Conservation (phyloP, 768 basidiomycete genomes). For the Sporobolomyces phaffii region DNA sequence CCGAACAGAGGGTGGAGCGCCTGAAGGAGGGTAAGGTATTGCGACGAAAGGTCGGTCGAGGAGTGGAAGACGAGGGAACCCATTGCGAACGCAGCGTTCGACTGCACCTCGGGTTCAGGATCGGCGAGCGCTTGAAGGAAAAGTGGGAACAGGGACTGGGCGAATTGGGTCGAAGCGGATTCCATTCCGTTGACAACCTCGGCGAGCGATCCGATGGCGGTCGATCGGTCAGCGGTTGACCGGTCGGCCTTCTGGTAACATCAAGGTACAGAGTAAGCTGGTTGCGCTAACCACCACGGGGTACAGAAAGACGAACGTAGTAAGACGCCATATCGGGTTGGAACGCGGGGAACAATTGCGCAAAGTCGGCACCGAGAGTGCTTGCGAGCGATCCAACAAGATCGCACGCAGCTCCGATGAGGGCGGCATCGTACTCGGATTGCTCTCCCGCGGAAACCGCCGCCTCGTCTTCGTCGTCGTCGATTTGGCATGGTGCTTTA, state of each 20-base stretch:
- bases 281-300: background rate
- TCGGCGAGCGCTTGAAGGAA: slow-evolving; percentile 78
- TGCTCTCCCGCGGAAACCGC: slow-evolving; percentile 72
- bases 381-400: slow-evolving; percentile 82
- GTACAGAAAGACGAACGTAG: slow-evolving; percentile 58
- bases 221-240: slow-evolving; percentile 82
- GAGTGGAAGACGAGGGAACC: slow-evolving; percentile 88
- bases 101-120: slow-evolving; percentile 82
- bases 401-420: slow-evolving; percentile 89
- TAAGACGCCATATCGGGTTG: slow-evolving; percentile 83
- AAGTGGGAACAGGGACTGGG: slow-evolving; percentile 71
- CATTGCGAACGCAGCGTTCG: slow-evolving; percentile 89
- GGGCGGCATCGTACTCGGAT: slow-evolving; percentile 92
- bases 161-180: slow-evolving; percentile 65
- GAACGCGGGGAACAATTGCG: slow-evolving; percentile 74
- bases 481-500: slow-evolving; percentile 92
- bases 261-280: background rate
- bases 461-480: slow-evolving; percentile 62
- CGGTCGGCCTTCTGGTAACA: slow-evolving; percentile 66
- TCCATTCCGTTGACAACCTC: slow-evolving; percentile 94
- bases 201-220: slow-evolving; percentile 85
- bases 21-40: slow-evolving; percentile 70
- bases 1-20: slow-evolving; percentile 77
- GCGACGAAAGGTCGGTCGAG: slow-evolving; percentile 67
- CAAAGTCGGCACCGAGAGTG: slow-evolving; percentile 77